A percentile compares a stretch with the other conserved stretches of the same genome.
These are phyloP conservation scores for Neoscytalidium dimidiatum DNA, from an alignment of 2,329 filamentous ascomycete genomes.

Conservation along the genomic window DNA sequence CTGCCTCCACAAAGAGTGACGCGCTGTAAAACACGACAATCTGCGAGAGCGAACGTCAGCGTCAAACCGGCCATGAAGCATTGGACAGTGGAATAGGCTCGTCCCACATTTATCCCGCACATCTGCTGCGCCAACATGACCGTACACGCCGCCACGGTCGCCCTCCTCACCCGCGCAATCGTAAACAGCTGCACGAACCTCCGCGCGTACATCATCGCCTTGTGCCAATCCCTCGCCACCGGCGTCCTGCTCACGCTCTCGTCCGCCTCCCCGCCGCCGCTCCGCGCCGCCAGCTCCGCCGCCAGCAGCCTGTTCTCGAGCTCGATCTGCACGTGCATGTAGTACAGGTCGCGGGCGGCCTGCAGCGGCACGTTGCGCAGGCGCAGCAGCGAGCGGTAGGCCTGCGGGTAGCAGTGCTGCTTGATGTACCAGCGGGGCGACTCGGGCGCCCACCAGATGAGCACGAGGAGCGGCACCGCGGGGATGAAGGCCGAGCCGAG, in stretches of 20 bases:
- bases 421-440: constrained; percentile 31
- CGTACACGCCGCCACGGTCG: constrained; percentile 28
- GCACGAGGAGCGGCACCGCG: constrained; percentile 28
- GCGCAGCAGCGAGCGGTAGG: constrained; percentile 49
- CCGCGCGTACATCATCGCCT: constrained; percentile 7
- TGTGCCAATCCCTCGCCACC: background rate
- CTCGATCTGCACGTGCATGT: constrained; percentile 38
- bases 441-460: constrained; percentile 30
- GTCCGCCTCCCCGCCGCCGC: background rate
- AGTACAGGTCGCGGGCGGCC: constrained; percentile 57
- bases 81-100: constrained; percentile 28
- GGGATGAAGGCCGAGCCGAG: constrained; percentile 31
- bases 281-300: constrained; percentile 30
- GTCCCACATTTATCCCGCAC: constrained; percentile 32
- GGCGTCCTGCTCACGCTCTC: constrained; percentile 1
- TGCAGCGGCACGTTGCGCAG: constrained; percentile 54
- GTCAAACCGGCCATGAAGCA: constrained; percentile 20
- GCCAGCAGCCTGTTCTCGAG: constrained; percentile 36
- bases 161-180: constrained; percentile 30
- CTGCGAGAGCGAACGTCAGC: too few species aligned
- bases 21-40: constrained; percentile 13
- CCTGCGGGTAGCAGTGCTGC: constrained; percentile 25
- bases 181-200: constrained; percentile 24
- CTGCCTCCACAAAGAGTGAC: background rate
- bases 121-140: constrained; percentile 37